Percentiles rank a stretch among this genome's conserved stretches.
Conservation (phyloP, 2,329 filamentous ascomycete species). For the Exserohilum rostratum region DNA sequence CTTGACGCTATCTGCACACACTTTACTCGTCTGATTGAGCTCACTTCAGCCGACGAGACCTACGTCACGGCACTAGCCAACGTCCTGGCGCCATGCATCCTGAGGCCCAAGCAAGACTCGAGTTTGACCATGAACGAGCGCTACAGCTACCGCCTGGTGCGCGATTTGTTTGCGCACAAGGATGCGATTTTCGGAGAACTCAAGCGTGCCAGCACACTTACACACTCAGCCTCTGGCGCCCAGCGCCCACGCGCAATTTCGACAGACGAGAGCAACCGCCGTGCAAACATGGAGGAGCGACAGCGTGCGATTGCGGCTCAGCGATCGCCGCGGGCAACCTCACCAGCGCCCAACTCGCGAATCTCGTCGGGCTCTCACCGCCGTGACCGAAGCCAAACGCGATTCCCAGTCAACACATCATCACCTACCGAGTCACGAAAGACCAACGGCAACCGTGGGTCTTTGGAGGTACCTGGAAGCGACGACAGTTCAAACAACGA, state of each 20-base stretch:
- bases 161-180: conserved; percentile 92
- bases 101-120: conserved; percentile 85
- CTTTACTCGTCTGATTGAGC: conserved; percentile 93
- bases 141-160: conserved; percentile 86
- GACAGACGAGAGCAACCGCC: conserved; percentile 93
- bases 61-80: conserved; percentile 79
- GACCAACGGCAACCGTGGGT: conserved; percentile 64
- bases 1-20: conserved; percentile 97
- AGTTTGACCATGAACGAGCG: conserved; percentile 95
- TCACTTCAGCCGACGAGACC: conserved; percentile 91
- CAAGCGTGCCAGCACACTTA: conserved; percentile 82
- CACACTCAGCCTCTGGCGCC: conserved; percentile 61
- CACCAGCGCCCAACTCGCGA: conserved; percentile 68
- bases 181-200: conserved; percentile 94
- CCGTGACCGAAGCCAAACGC: conserved; percentile 79
- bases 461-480: conserved; percentile 79
- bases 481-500: conserved; percentile 53
- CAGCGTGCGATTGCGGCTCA: conserved; percentile 75
- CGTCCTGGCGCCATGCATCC: conserved; percentile 79
- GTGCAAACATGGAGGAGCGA: conserved; percentile 91
- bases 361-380: conserved; percentile 51
- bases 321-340: conserved; percentile 71
- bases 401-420: conserved; percentile 76
- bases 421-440: conserved; percentile 61
- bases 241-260: conserved; percentile 83